Percentiles rank a stretch among this genome's conserved stretches.
Evolutionary conservation across 495 filamentous ascomycete genomes (phyloP).

Genomic region (Penicillium pancosmium): DNA sequence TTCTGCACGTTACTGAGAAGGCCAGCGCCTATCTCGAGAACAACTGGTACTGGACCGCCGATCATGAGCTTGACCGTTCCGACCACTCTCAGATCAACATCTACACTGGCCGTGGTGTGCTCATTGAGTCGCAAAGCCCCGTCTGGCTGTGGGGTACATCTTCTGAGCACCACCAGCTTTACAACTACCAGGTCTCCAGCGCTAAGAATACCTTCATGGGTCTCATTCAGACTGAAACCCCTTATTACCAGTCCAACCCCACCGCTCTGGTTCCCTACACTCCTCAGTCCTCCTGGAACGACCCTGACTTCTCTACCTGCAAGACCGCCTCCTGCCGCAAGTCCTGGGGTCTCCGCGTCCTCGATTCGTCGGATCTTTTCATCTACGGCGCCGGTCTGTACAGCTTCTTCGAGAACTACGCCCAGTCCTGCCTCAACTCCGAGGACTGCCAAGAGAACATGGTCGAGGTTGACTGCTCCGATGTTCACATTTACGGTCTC

Average conservation of each 20-base stretch:
- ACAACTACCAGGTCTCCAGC: constrained; percentile 84
- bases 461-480: constrained; percentile 75
- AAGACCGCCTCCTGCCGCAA: constrained; percentile 71
- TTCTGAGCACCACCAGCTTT: constrained; percentile 86
- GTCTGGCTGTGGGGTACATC: constrained; percentile 75
- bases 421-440: constrained; percentile 70
- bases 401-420: constrained; percentile 88
- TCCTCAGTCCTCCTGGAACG: constrained; percentile 62
- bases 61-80: constrained; percentile 82
- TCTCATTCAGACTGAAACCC: constrained; percentile 88
- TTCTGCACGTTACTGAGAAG: constrained; percentile 74
- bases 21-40: constrained; percentile 86
- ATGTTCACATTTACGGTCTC: constrained; percentile 74
- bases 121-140: constrained; percentile 65
- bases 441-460: constrained; percentile 87
- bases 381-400: constrained; percentile 82
- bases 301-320: constrained; percentile 73
- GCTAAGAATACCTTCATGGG: constrained; percentile 84
- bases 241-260: constrained; percentile 90
- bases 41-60: constrained; percentile 92
- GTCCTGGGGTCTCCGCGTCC: constrained; percentile 81
- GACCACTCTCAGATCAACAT: constrained; percentile 86
- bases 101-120: constrained; percentile 86
- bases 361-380: constrained; percentile 66
- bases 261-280: constrained; percentile 68